Evolutionary conservation across 2,329 filamentous ascomycete species (phyloP).

Genomic region (Coniochaeta sp.): DNA sequence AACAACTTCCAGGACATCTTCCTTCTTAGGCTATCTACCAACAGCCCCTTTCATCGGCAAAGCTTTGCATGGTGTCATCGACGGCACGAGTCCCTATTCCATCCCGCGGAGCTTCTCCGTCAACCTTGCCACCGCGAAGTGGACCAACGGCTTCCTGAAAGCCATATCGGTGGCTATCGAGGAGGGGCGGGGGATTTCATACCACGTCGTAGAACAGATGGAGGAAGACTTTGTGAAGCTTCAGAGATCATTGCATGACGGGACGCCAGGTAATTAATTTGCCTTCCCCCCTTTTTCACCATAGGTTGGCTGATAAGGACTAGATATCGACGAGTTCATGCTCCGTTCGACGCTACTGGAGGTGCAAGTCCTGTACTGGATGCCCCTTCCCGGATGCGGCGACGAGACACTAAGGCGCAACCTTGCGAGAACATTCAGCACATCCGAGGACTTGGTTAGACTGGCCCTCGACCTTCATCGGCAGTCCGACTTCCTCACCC

Average conservation of each 20-base stretch:
- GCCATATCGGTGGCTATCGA: slow-evolving; percentile 41
- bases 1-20: slow-evolving; percentile 23
- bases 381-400: slow-evolving; percentile 31
- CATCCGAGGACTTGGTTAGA: slow-evolving; percentile 37
- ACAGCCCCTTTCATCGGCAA: slow-evolving; percentile 39
- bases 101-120: slow-evolving; percentile 37
- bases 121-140: slow-evolving; percentile 43
- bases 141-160: slow-evolving; percentile 40
- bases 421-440: slow-evolving; percentile 39
- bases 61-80: slow-evolving; percentile 38
- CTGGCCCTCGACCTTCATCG: slow-evolving; percentile 34
- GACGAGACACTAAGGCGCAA: slow-evolving; percentile 34
- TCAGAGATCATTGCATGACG: slow-evolving; percentile 35
- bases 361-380: slow-evolving; percentile 46
- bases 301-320: slow-evolving; percentile 8
- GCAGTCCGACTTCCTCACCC: slow-evolving; percentile 30
- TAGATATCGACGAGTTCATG: slow-evolving; percentile 42
- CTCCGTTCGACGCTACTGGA: slow-evolving; percentile 43
- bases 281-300: not conserved
- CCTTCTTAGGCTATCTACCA: slow-evolving; percentile 37
- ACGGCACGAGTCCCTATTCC: slow-evolving; percentile 27
- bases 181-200: slow-evolving; percentile 36
- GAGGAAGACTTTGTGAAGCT: slow-evolving; percentile 47
- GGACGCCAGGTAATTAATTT: slow-evolving; percentile 41
- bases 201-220: slow-evolving; percentile 38